Evolutionary conservation across 2,329 filamentous ascomycete species (phyloP), one percentile per base, ranked within the genome.

Genomic region (Nigrograna mackinnonii): DNA sequence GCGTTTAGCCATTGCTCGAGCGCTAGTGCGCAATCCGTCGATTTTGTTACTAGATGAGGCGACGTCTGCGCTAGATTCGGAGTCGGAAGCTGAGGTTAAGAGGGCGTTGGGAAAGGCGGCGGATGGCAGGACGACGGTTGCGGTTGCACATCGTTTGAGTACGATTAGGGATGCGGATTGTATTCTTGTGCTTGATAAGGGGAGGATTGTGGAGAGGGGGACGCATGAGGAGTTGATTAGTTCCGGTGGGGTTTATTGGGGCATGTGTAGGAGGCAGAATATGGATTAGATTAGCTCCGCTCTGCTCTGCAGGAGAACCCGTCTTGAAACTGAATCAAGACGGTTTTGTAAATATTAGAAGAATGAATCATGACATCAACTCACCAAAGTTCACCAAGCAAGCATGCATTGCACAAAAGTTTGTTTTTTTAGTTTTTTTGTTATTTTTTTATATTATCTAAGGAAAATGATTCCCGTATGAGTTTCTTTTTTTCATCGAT

Each of bases 91-190:
- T 33, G 86, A 95, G 6, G 91, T 96, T 2, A 91, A 96, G 67
- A 88, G 87, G 22, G 91, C 91, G 19, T 77, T 96, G 13, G 90
- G 96, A 57, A 85, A 81, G 37, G 91, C 91, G 21, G 79, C 90
- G 2, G 79, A 85, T 48, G 91, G 90, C 17, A 82, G 91, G 40
- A 96, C 91, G 1, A 96, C 91, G 5, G 95, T 96, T 57, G 87
- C 89, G 6, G 96, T 96, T 67, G 91, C 91, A 35, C 91, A 96
- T 71, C 85, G 91, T 55, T 76, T 96, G 11, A 95, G 89, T 1
- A 96, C 91, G 7, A 95, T 96, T 72, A 89, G 83, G 68, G 84
- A 89, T 52, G 90, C 91, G 0, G 86, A 96, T 67, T 95, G 95
- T 60, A 96, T 96, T 55, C 87, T 95, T 16, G 90, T 95, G 53